Evolutionary conservation across 2,329 filamentous ascomycete genomes (phyloP).

Genomic region (Xylaria sp.): DNA sequence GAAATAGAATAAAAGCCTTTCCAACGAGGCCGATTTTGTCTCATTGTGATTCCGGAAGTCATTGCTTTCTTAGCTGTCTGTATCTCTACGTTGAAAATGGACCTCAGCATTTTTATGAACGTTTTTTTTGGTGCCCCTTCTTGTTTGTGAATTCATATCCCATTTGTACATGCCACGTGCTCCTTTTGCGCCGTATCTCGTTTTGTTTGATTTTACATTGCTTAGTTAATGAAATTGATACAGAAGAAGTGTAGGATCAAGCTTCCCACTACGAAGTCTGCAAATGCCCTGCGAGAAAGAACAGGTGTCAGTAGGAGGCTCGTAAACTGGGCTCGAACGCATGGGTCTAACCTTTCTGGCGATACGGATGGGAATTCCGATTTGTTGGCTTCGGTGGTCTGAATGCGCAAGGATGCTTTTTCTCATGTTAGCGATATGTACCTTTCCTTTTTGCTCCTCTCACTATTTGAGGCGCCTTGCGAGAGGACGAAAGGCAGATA

Average conservation of each 20-base stretch:
- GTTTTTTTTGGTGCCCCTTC: not conserved
- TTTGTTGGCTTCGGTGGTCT: conserved; percentile 87
- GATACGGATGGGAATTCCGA: conserved; percentile 79
- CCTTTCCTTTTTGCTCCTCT: not conserved
- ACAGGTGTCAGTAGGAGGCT: conserved; percentile 1
- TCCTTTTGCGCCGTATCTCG: conserved; percentile 27
- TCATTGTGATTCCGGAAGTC: conserved; percentile 27
- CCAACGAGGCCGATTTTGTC: conserved; percentile 10
- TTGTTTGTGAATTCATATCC: conserved; percentile 14
- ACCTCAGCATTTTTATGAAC: not conserved
- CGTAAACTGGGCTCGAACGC: not conserved
- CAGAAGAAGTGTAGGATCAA: conserved; percentile 98
- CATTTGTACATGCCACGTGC: conserved; percentile 23
- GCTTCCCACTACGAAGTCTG: conserved; percentile 94
- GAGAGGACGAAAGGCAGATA: not conserved
- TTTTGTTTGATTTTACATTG: conserved; percentile 20
- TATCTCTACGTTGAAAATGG: conserved; percentile 23
- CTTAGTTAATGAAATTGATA: conserved; percentile 98
- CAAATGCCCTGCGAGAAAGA: conserved; percentile 76
- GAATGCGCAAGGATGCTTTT: conserved; percentile 81
- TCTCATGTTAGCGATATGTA: conserved; percentile 29
- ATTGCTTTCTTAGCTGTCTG: conserved; percentile 33
- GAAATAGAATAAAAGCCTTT: conserved; percentile 20
- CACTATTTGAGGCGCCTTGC: not conserved
- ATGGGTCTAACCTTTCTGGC: conserved; percentile 75